Base-by-base conservation (phyloP, 495 filamentous ascomycete species). In the Penicillium crystallinum region DNA sequence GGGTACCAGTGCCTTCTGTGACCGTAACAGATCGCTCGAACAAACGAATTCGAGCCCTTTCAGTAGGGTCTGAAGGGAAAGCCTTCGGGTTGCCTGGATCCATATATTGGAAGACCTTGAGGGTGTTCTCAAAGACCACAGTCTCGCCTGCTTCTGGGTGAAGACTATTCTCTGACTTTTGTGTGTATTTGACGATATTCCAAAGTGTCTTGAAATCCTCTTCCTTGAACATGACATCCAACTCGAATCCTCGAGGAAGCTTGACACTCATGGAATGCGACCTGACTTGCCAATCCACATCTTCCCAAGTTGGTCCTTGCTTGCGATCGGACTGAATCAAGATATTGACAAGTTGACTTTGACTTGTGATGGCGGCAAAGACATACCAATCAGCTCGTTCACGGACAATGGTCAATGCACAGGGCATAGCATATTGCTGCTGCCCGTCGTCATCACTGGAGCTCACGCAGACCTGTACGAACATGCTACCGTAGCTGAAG, bases 131-230 rank as follows among this genome's bases (percentile, higher is more conserved):
- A 64, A 83, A 87, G 1, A 85, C 74, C 33, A 84, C 49, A 7
- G 70, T 74, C 66, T 96, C 90, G 21, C 85, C 82, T 21, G 77
- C 68, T 19, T 81, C 74, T 0, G 80, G 79, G 12, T 81, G 80
- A n/a, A 91, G 73, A 48, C 76, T 85, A 11, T 76, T 73, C 56
- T 90, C 84, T 0, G 90, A 81, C 57, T 85, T 87, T 29, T 77
- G 79, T 19, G 85, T 87, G 55, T 91, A 89, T 45, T 93, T 88
- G 52, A 86, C 86, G 59, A 93, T 88, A 53, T 83, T 84, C 81
- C 86, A 90, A 12, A 95, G 64, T 19, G 76, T 82, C 52, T 81
- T 82, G 71, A 86, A 92, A 57, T 91, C 87, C 9, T 78, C 74
- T 60, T 90, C 87, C 11, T 73, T 72, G 69, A 87, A 88, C 49